Conservation (phyloP, 768 basidiomycete species). For the Tricholoma sp. region DNA sequence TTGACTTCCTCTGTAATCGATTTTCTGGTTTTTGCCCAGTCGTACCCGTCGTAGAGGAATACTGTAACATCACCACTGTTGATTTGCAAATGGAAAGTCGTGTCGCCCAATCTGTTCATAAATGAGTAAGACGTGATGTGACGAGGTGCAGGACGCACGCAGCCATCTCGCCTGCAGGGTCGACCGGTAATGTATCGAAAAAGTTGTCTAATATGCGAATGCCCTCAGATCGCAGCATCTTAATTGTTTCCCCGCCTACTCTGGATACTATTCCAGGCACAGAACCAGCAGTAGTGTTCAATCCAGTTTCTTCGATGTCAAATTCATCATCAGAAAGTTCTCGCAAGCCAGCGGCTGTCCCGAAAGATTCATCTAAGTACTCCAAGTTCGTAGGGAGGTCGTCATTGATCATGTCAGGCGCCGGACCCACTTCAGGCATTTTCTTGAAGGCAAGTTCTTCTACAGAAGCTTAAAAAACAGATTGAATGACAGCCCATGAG, state of each 20-base stretch:
- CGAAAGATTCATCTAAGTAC: conserved; percentile 82
- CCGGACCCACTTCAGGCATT: conserved; percentile 69
- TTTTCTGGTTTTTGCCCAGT: conserved; percentile 84
- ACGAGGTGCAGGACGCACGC: conserved; percentile 35
- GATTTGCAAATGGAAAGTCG: conserved; percentile 48
- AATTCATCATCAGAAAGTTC: conserved; percentile 73
- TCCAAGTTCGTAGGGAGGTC: conserved; percentile 87
- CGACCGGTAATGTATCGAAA: conserved; percentile 61
- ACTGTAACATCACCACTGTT: conserved; percentile 60
- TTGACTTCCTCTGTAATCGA: conserved; percentile 85
- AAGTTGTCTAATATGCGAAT: conserved; percentile 71
- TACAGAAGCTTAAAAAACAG: conserved; percentile 48
- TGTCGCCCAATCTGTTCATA: conserved; percentile 36
- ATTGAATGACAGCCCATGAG: not conserved
- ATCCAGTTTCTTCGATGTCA: conserved; percentile 30
- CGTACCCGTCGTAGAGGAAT: conserved; percentile 89
- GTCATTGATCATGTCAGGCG: conserved; percentile 86
- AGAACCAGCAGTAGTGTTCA: conserved; percentile 18
- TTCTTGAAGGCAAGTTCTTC: conserved; percentile 79
- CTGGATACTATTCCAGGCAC: conserved; percentile 47
- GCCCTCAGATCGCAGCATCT: conserved; percentile 59
- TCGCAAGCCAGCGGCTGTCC: conserved; percentile 69
- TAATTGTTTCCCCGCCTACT: conserved; percentile 82
- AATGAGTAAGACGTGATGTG: conserved; percentile 3
- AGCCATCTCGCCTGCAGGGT: conserved; percentile 36